Evolutionary conservation across 495 filamentous ascomycete genomes (phyloP).

Genomic region (Astrocystis sublimbata): DNA sequence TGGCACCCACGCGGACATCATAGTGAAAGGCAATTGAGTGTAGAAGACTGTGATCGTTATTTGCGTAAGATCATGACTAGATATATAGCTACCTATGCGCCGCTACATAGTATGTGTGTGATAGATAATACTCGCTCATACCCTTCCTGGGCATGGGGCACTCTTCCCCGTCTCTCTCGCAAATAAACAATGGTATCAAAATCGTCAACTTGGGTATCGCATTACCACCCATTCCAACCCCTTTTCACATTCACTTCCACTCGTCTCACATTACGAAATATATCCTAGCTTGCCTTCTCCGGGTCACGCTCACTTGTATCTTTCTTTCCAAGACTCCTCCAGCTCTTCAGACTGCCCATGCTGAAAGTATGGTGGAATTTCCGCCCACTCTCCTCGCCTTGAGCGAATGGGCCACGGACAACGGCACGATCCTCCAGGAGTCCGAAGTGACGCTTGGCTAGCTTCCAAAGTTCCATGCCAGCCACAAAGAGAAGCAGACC

Average conservation of each 20-base stretch:
- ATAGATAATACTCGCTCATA: neutral
- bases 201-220: neutral
- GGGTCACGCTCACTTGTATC: slow-evolving; percentile 30
- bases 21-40: too few species aligned
- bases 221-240: neutral
- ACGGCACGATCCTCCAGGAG: slow-evolving; percentile 48
- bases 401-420: slow-evolving; percentile 40
- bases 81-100: too few species aligned
- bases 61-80: too few species aligned
- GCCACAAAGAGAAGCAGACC: slow-evolving; percentile 61
- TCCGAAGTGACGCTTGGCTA: slow-evolving; percentile 53
- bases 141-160: neutral
- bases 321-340: slow-evolving; percentile 35
- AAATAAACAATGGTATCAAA: neutral
- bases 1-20: too few species aligned
- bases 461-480: slow-evolving; percentile 70
- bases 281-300: slow-evolving; percentile 17
- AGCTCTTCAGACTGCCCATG: slow-evolving; percentile 46
- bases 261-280: neutral
- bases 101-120: too few species aligned
- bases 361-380: slow-evolving; percentile 42
- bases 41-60: too few species aligned
- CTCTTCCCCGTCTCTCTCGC: neutral
- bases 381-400: slow-evolving; percentile 41
- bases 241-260: neutral